phyloP scores from a whole-genome alignment of 78 protist genomes.

The Dictyostelium firmibasis region DNA sequence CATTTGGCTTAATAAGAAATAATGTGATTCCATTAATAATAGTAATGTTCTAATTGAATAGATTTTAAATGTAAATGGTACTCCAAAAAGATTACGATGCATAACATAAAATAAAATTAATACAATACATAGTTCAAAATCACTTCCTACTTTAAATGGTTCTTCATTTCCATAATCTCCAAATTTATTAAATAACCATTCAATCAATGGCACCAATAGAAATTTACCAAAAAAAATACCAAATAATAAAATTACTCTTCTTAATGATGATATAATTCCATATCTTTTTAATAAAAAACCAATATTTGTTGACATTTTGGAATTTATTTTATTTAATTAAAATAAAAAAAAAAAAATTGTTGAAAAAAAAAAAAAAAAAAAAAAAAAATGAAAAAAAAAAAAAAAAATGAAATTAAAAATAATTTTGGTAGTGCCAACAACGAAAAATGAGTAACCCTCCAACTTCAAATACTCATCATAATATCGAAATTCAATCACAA shows the following conservation, averaged over 20 bases:
- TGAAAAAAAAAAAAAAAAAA: neutral
- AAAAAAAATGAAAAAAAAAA: neutral
- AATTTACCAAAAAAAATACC: neutral
- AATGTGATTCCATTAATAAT: constrained; percentile 4
- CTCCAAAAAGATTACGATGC: neutral
- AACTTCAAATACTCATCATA: neutral
- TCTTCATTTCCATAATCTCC: neutral
- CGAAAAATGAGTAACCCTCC: neutral
- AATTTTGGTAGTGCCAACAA: neutral
- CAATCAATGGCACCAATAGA: neutral
- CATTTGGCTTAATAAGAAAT: neutral
- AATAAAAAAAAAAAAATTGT: neutral
- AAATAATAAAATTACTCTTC: neutral
- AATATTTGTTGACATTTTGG: neutral
- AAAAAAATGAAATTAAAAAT: neutral
- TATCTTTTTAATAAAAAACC: neutral
- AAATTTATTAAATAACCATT: neutral
- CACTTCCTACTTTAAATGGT: neutral
- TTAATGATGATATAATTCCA: constrained; percentile 1
- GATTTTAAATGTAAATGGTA: neutral
- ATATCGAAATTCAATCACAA: constrained; percentile 40
- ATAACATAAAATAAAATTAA: constrained; percentile 1
- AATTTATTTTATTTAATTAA: neutral
- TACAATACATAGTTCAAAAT: neutral
- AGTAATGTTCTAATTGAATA: neutral